These are phyloP conservation scores for Arxiozyma bovina DNA, from an alignment of 1,139 yeast species.

Conservation along the genomic window DNA sequence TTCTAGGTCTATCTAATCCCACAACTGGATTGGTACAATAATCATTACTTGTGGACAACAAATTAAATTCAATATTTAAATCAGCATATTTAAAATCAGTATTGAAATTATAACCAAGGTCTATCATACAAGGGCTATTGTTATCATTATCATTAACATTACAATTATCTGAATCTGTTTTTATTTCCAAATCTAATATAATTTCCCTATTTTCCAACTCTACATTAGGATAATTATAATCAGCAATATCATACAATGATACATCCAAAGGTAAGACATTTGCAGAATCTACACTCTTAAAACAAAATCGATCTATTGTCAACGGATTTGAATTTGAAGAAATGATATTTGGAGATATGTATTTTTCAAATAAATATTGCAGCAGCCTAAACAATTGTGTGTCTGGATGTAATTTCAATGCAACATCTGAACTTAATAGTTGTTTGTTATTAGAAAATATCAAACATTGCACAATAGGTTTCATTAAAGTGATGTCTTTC, in stretches of 20 bases:
- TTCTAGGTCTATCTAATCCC: constrained; percentile 2
- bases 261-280: background rate
- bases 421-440: constrained; percentile 12
- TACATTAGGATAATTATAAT: background rate
- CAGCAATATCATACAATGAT: background rate
- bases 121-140: background rate
- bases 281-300: background rate
- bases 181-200: background rate
- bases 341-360: background rate
- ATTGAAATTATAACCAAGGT: constrained; percentile 6
- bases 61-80: constrained; percentile 18
- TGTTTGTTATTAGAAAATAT: background rate
- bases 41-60: constrained; percentile 14
- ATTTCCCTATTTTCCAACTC: background rate
- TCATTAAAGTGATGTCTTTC: background rate
- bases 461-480: background rate
- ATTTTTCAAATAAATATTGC: constrained; percentile 20
- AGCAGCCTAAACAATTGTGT: constrained; percentile 19
- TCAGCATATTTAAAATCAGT: constrained; percentile 14
- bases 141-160: background rate
- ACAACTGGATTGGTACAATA: constrained; percentile 11
- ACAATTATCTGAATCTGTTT: background rate
- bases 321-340: background rate
- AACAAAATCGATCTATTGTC: background rate
- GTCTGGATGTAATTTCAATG: constrained; percentile 21